Conservation (phyloP, 202 grass and related monocot genomes). For the Miscanthus sacchariflorus region DNA sequence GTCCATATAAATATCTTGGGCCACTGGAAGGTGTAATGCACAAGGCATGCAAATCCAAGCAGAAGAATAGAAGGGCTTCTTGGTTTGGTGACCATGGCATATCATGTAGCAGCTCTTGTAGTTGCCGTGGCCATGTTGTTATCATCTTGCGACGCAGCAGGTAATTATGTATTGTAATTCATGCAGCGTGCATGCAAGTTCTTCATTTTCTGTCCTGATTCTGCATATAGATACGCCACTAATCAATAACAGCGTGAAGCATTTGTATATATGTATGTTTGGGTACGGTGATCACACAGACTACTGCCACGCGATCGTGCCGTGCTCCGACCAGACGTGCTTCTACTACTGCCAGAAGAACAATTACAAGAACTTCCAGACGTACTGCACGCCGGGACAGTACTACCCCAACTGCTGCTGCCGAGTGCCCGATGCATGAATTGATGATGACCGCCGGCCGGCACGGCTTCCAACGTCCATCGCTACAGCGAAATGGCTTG, state of each 20-base stretch:
- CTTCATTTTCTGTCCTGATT: neutral
- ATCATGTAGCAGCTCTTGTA: neutral
- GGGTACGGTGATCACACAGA: neutral
- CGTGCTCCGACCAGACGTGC: slow-evolving; percentile 9
- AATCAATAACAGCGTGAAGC: too few relatives aligned
- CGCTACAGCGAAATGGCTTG: too few relatives aligned
- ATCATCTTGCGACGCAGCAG: neutral
- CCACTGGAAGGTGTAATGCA: neutral
- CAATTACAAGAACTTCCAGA: slow-evolving; percentile 32
- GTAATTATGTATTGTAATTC: neutral
- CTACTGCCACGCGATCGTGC: slow-evolving; percentile 9
- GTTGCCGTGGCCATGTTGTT: neutral
- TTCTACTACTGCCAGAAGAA: slow-evolving; percentile 27
- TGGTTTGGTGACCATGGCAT: neutral
- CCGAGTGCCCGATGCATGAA: neutral
- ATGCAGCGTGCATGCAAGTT: neutral
- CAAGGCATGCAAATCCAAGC: neutral
- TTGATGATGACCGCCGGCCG: neutral
- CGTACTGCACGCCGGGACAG: neutral
- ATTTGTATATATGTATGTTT: neutral
- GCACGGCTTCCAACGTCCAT: too few relatives aligned
- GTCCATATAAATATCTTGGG: neutral
- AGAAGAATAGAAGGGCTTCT: neutral
- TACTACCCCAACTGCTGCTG: slow-evolving; percentile 32
- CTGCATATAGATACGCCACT: neutral